Conservation (phyloP, 345 rosid species). For the Citrus australasica region DNA sequence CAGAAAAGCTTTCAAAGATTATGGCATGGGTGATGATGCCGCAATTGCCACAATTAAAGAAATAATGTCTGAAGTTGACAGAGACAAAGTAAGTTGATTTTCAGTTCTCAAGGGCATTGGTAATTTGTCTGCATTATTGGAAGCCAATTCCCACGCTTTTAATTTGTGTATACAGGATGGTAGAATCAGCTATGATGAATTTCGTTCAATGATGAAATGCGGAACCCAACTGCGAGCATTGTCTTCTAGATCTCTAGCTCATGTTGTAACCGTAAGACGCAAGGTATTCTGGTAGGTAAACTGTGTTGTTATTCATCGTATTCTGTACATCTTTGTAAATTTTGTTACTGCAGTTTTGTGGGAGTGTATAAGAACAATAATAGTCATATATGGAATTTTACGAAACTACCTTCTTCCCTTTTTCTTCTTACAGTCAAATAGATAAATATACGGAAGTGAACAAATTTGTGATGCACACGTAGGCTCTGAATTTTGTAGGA, state of each 20-base stretch:
- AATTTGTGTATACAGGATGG: slow-evolving; percentile 57
- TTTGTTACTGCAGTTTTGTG: not conserved
- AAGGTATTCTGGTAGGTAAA: not conserved
- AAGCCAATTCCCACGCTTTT: not conserved
- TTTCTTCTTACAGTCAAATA: too few relatives aligned
- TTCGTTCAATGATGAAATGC: slow-evolving; percentile 82
- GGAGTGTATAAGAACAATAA: too few relatives aligned
- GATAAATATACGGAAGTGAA: too few relatives aligned
- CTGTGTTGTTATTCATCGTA: not conserved
- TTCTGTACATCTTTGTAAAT: not conserved
- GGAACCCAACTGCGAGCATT: slow-evolving; percentile 55
- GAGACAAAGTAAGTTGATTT: slow-evolving; percentile 59
- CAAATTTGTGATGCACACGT: too few relatives aligned
- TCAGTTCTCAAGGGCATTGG: not conserved
- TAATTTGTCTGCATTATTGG: not conserved
- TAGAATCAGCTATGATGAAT: slow-evolving; percentile 79
- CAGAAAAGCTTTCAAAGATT: slow-evolving; percentile 71
- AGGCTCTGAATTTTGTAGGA: too few relatives aligned
- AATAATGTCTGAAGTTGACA: slow-evolving; percentile 84
- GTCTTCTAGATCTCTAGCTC: slow-evolving; percentile 32
- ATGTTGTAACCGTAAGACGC: not conserved
- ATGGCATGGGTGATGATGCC: slow-evolving; percentile 71
- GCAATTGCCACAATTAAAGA: slow-evolving; percentile 50
- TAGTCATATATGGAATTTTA: too few relatives aligned
- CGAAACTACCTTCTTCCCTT: too few relatives aligned